Percentiles rank a stretch among this genome's conserved stretches.
These are phyloP conservation scores for Globisporangium solare DNA, from an alignment of 352 stramenopile species.

Conservation along the genomic window DNA sequence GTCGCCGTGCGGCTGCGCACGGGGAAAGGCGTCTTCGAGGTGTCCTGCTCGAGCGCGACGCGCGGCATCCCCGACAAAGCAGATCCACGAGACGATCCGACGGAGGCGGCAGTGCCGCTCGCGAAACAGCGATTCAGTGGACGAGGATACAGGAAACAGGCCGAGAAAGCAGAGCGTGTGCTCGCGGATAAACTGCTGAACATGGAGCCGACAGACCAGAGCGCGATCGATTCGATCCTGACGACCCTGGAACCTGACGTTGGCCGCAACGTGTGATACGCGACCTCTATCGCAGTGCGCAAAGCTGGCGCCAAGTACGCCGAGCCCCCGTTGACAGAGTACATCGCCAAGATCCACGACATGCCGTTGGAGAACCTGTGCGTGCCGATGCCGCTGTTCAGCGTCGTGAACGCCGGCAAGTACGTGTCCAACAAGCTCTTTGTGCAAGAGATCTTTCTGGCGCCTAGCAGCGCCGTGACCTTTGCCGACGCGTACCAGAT, in stretches of 20 bases:
- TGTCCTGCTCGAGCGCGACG: slow-evolving; percentile 31
- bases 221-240: slow-evolving; percentile 31
- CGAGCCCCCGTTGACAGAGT: slow-evolving; percentile 45
- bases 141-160: slow-evolving; percentile 31
- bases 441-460: slow-evolving; percentile 56
- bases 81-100: slow-evolving; percentile 24
- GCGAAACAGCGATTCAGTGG: slow-evolving; percentile 38
- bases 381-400: slow-evolving; percentile 71
- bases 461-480: slow-evolving; percentile 41
- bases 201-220: slow-evolving; percentile 46
- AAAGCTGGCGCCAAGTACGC: slow-evolving; percentile 60
- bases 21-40: slow-evolving; percentile 60
- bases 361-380: slow-evolving; percentile 37
- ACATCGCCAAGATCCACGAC: slow-evolving; percentile 47
- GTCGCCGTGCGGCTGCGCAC: slow-evolving; percentile 61
- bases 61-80: slow-evolving; percentile 32
- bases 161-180: slow-evolving; percentile 24
- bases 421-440: slow-evolving; percentile 69
- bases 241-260: slow-evolving; percentile 34
- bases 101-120: slow-evolving; percentile 13
- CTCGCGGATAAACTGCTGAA: slow-evolving; percentile 38
- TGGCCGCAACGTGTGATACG: slow-evolving; percentile 53
- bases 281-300: slow-evolving; percentile 54
- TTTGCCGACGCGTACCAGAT: slow-evolving; percentile 64
- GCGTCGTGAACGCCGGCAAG: slow-evolving; percentile 57